These are phyloP conservation scores for Metrosideros polymorpha DNA, from an alignment of 441 rosid genomes.

Conservation along the genomic window DNA sequence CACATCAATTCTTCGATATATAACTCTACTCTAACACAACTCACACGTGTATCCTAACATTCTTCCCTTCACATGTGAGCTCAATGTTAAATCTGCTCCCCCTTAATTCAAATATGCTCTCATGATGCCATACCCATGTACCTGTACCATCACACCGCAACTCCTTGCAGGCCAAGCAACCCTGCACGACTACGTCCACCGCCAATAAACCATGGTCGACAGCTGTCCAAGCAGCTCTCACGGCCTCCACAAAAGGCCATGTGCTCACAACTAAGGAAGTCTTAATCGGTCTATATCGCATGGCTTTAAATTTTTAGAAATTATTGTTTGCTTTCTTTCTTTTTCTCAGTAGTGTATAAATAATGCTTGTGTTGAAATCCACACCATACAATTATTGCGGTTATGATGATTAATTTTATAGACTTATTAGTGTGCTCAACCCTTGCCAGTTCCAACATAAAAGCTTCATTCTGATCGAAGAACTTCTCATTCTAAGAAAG, in stretches of 20 bases:
- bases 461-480: no score
- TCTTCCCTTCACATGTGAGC: no score
- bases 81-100: no score
- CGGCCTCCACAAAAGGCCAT: constrained; percentile 85
- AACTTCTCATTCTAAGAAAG: no score
- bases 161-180: constrained; percentile 85
- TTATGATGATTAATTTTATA: background rate
- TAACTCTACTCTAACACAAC: no score
- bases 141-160: constrained; percentile 90
- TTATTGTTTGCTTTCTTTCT: background rate
- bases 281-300: background rate
- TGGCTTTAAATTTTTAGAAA: background rate
- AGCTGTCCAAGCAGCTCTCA: constrained; percentile 74
- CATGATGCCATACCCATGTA: background rate
- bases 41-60: no score
- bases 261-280: constrained; percentile 46
- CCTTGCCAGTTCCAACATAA: no score
- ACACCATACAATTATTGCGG: background rate
- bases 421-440: no score
- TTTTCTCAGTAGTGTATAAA: background rate
- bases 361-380: background rate
- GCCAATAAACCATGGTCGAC: constrained; percentile 55
- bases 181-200: constrained; percentile 78
- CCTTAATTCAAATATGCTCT: no score
- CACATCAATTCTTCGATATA: no score